Percentiles rank a stretch among this genome's conserved stretches.
Evolutionary conservation across 768 basidiomycete genomes (phyloP).

Genomic region (Suillus clintonianus): DNA sequence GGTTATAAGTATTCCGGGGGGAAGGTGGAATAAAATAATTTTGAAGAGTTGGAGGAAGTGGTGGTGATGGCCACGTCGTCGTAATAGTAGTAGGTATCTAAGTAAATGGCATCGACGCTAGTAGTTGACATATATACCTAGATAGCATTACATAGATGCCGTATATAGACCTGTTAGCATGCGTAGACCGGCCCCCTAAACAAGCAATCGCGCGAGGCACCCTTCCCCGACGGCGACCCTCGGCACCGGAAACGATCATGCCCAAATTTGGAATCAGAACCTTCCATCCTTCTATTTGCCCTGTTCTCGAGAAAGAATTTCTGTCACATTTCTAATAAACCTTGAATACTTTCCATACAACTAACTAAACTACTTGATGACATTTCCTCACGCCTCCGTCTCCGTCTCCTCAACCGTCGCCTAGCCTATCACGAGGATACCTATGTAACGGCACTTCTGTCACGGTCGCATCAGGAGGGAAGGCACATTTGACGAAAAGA

Average conservation of each 20-base stretch:
- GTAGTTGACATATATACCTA: conserved; percentile 11
- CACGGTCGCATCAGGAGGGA: conserved; percentile 1
- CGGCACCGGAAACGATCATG: conserved; percentile 44
- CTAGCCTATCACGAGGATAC: neutral
- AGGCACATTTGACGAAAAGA: conserved; percentile 5
- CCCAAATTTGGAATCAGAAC: conserved; percentile 38
- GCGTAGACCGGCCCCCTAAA: conserved; percentile 47
- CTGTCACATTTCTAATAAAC: conserved; percentile 11
- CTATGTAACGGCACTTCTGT: neutral
- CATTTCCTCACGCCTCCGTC: conserved; percentile 4
- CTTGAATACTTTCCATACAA: conserved; percentile 6
- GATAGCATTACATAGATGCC: conserved; percentile 34
- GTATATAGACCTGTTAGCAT: conserved; percentile 42
- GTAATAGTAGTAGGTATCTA: conserved; percentile 31
- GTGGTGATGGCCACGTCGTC: conserved; percentile 36
- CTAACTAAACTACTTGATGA: neutral
- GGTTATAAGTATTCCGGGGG: conserved; percentile 22
- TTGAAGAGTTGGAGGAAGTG: conserved; percentile 23
- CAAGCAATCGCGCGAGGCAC: conserved; percentile 35
- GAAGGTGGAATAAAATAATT: conserved; percentile 20
- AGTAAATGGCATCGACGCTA: conserved; percentile 14
- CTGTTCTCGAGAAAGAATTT: conserved; percentile 16
- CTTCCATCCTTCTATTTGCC: conserved; percentile 36
- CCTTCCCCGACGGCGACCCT: conserved; percentile 33
- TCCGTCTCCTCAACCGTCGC: neutral